Base-by-base conservation (phyloP, 495 filamentous ascomycete genomes). In the Durotheca rogersii region DNA sequence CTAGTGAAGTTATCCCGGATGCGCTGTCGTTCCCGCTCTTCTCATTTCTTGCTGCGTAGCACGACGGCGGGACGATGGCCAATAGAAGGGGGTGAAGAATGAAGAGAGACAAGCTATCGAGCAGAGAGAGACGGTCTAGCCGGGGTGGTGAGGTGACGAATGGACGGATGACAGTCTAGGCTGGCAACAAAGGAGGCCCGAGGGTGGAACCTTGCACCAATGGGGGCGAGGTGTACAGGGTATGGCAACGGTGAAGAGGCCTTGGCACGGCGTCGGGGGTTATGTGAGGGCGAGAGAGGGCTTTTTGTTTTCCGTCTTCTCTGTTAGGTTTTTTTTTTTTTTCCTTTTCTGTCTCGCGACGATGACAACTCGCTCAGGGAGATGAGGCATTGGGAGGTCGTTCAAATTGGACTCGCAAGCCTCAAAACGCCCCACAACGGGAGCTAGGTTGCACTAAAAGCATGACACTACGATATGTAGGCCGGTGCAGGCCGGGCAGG, bases 391-490 rank as follows among this genome's bases (percentile, higher is more conserved):
- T 44, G 42, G 27, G 41, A 43, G 51, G 56, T 42, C 56, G 51
- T 56, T 42, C 41, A 60, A 60, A 51, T 60, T 55, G 56, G 51
- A 55, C 46, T 55, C 45, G 29, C 47, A 60, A 66, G 62, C 62
- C 62, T 60, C 62, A 65, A n/a, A n/a, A 20, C 17, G 62, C 57
- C 60, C 62, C 62, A 66, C 62, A 66, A 61, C 62, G 62, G 62
- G 59, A 66, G 44, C 62, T 66, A 66, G 59, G 46, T 52, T 50
- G 45, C 47, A 56, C 47, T 54, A 61, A 55, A 56, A 52, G 42
- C 35, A 59, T 45, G 45, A 50, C 40, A 59, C 54, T 29, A 29
- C 41, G 49, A 50, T 53, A 41, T 27, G 23, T 9, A 27, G 23
- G 23, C 23, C 15, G 20, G 23, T 20, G 50, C 31, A 41, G 53